A percentile compares a stretch with the other conserved stretches of the same genome.
phyloP scores from a whole-genome alignment of 129 eudicot genomes.

The Apium graveolens region DNA sequence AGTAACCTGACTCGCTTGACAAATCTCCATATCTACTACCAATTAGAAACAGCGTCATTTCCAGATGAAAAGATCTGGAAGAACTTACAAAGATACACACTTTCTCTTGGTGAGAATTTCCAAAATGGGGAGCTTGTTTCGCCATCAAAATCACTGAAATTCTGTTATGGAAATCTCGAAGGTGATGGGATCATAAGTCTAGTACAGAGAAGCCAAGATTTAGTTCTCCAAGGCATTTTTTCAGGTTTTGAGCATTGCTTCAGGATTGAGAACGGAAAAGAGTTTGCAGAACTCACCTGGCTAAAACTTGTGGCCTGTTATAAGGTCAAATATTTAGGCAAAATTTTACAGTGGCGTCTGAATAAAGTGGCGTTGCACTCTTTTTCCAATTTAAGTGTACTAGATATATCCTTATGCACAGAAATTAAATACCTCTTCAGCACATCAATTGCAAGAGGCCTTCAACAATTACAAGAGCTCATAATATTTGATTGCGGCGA shows the following conservation, averaged over 20 bases:
- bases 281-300: not conserved
- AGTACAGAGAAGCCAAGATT: not conserved
- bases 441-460: conserved; percentile 1
- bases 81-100: not conserved
- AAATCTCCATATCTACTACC: not conserved
- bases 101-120: not conserved
- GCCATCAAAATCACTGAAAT: not conserved
- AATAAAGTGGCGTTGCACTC: not conserved
- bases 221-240: not conserved
- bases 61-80: not conserved
- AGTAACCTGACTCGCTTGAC: not conserved
- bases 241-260: not conserved
- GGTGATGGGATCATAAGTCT: not conserved
- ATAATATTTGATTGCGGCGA: not conserved
- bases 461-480: conserved; percentile 1
- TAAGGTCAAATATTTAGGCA: not conserved
- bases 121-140: not conserved
- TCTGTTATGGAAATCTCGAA: not conserved
- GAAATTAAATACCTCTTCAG: not conserved
- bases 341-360: not conserved
- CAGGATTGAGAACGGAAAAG: not conserved
- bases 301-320: not conserved
- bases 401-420: not conserved
- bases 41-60: not conserved
- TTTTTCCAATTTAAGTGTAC: not conserved